Evolutionary conservation across 139 green algal genomes (phyloP), one percentile per base, ranked within the genome.

Genomic region (Chlorella sp.): DNA sequence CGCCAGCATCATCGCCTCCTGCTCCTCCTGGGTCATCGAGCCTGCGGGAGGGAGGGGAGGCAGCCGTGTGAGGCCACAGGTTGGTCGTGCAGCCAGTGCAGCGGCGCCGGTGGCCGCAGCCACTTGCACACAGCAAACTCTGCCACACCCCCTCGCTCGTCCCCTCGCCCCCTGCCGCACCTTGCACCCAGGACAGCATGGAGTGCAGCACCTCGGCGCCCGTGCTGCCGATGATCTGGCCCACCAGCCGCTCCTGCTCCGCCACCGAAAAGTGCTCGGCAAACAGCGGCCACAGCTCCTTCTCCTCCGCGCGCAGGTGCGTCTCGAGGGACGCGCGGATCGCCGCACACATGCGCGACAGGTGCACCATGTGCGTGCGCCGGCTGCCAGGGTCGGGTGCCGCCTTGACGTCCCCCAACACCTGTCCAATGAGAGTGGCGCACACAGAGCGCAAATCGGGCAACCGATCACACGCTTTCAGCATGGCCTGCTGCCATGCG

Each of bases 281-380:
- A 88, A 99, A 99, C 29, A 99, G 89, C 45, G 96, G 96, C 96
- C 96, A 99, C 55, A 99, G 88, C 87, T 98, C 94, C 3, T 82
- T 77, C 89, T 99, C 96, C 90, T 99, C 96, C 0, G 87, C 87
- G 8, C 67, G 67, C 53, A 95, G 80, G 78, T 98, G 95, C 12
- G 88, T 93, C 76, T 96, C 91, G 48, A 98, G 82, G 12, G 84
- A 84, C 11, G 91, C 90, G 0, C 92, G 84, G 55, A 98, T 82
- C 9, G 93, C 92, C 1, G 91, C 87, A 58, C 89, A 97, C 90
- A 94, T 91, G 63, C 86, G 84, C 15, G 89, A 83, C 56, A 97
- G 85, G 73, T 86, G 73, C n/a, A 87, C 74, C 2, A 69, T 40
- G 65, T 64, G 17, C 79, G 79, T 46, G 3, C 79, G 76, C 58